Conservation (phyloP, 257 asterid species). For the Solanum paucissectum region DNA sequence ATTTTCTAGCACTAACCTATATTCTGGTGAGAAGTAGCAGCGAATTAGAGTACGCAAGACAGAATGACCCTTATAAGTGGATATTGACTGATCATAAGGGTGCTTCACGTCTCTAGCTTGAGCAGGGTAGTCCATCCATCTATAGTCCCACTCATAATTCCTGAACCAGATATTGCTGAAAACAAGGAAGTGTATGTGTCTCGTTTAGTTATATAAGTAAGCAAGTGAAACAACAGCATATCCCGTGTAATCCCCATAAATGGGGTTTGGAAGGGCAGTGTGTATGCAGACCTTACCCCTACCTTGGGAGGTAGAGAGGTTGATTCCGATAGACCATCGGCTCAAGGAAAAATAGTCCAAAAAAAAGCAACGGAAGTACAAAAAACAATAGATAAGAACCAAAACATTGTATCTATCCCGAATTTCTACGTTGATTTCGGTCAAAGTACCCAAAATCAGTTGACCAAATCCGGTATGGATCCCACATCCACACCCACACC, state of each 20-base stretch:
- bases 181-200: background rate
- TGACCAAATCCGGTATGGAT: background rate
- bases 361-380: background rate
- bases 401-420: too few relatives aligned
- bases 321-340: background rate
- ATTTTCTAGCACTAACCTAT: constrained; percentile 35
- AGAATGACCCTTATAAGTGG: constrained; percentile 75
- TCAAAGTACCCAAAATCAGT: background rate
- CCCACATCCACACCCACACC: background rate
- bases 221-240: background rate
- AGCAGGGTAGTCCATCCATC: constrained; percentile 90
- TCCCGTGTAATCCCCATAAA: background rate
- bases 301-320: background rate
- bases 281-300: background rate
- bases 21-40: constrained; percentile 84
- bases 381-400: background rate
- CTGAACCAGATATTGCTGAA: constrained; percentile 38
- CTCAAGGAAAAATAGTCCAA: background rate
- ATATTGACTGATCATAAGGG: constrained; percentile 65
- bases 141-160: constrained; percentile 81
- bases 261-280: background rate
- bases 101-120: constrained; percentile 62
- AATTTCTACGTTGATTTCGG: background rate
- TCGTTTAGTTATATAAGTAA: background rate
- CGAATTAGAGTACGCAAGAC: constrained; percentile 81